Evolutionary conservation across 306 rosid genomes (phyloP), one percentile per base, ranked within the genome.

Genomic region (Senna tora): DNA sequence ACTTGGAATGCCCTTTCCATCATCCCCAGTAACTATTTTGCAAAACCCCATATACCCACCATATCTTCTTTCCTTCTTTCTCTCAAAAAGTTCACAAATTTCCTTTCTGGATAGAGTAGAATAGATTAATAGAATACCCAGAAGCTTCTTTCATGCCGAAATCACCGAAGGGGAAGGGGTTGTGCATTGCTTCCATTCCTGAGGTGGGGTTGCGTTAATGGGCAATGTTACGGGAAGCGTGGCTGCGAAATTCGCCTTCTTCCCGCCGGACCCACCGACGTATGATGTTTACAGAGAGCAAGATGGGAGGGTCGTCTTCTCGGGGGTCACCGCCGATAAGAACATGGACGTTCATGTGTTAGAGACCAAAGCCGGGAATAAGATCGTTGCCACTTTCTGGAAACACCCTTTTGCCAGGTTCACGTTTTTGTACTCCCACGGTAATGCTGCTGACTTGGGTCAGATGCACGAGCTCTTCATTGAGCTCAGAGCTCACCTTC

Each of bases 361-460:
- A 0, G 85, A 87, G 8, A 95, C 99, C 0, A 92, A 85, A 58
- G 88, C 66, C 2, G 97, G 99, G 5, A 95, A 86, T 78, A 84
- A 82, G 53, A 57, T 95, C 53, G 97, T 91, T 2, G 97, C 99
- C 19, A 89, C 90, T 57, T 87, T 95, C 16, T 95, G 99, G 99
- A 88, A 47, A 76, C 89, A 91, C 72, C 99, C 99, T 53, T 83
- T 74, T 73, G 90, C 97, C 0, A 78, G 97, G 80, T 87, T 89
- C 79, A 95, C 99, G 12, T 67, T 95, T 53, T 72, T 95, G 62
- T 95, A 95, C 85, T 95, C 99, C 43, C 99, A 95, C 64, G 99
- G 99, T 3, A 95, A 94, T 81, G 99, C 99, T 21, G 99, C 99
- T 60, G 99, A 94, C 83, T 82, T 94, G 86, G 99, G 99, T 56